These are phyloP conservation scores for Turritis glabra DNA, from an alignment of 345 rosid genomes.

Conservation along the genomic window DNA sequence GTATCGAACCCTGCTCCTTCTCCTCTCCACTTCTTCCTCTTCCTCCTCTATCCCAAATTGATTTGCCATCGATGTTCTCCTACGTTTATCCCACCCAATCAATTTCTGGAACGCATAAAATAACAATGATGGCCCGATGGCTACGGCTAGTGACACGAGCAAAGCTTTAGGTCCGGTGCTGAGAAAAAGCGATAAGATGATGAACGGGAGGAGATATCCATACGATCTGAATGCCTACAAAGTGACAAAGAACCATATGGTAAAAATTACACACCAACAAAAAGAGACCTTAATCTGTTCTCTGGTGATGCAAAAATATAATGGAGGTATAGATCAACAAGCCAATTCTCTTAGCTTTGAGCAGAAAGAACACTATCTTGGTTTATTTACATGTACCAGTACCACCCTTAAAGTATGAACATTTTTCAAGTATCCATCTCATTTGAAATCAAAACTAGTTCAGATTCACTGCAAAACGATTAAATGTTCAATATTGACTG, in stretches of 20 bases:
- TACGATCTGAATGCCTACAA: slow-evolving; percentile 39
- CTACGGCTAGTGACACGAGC: slow-evolving; percentile 31
- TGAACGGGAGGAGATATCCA: slow-evolving; percentile 42
- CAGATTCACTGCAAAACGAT: not conserved
- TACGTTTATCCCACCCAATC: slow-evolving; percentile 34
- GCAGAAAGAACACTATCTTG: not conserved
- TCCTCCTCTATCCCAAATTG: slow-evolving; percentile 18
- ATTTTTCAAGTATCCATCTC: not conserved
- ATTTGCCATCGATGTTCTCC: slow-evolving; percentile 15
- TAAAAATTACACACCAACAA: not conserved
- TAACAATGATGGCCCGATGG: slow-evolving; percentile 32
- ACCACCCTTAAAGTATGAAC: not conserved
- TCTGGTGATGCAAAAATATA: not conserved
- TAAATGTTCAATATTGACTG: not conserved
- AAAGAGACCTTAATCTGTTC: not conserved
- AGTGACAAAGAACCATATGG: not conserved
- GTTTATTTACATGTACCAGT: not conserved
- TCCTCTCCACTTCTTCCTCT: not conserved
- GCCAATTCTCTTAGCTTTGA: not conserved
- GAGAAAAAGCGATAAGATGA: slow-evolving; percentile 35
- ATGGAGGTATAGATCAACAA: not conserved
- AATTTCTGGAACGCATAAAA: slow-evolving; percentile 38
- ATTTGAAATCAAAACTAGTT: slow-evolving; percentile 6
- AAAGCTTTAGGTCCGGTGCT: slow-evolving; percentile 43
- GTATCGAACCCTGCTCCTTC: slow-evolving; percentile 17